Percentiles rank a stretch among this genome's conserved stretches.
Conservation (phyloP, 805 yeast species). For the Metschnikowia lochheadii region DNA sequence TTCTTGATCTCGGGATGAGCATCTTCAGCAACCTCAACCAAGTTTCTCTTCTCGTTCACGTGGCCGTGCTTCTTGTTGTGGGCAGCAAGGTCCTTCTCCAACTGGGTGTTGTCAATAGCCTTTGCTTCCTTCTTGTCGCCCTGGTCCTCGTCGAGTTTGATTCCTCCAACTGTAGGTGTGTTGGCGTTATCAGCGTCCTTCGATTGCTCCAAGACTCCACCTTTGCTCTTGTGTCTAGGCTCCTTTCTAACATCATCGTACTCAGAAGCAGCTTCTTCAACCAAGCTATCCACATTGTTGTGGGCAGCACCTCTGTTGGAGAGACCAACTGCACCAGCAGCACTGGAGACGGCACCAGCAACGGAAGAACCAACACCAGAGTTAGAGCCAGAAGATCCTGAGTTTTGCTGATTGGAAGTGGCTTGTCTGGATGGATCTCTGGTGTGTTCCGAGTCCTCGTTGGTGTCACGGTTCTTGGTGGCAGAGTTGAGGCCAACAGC, state of each 20-base stretch:
- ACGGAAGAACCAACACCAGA: constrained; percentile 12
- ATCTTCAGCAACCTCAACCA: constrained; percentile 28
- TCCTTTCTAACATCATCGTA: constrained; percentile 7
- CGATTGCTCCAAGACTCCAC: constrained; percentile 8
- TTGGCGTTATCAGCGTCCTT: neutral
- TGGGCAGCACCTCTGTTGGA: constrained; percentile 1
- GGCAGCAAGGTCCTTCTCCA: constrained; percentile 23
- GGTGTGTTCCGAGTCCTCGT: neutral
- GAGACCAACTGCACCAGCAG: constrained; percentile 19
- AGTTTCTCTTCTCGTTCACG: constrained; percentile 20
- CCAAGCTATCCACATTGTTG: constrained; percentile 18
- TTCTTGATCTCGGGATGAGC: constrained; percentile 16
- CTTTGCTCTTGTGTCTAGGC: constrained; percentile 10
- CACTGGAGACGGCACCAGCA: constrained; percentile 20
- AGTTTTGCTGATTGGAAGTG: neutral
- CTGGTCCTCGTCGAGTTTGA: constrained; percentile 2
- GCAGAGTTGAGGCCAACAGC: constrained; percentile 13
- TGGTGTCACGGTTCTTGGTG: neutral
- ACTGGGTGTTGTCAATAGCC: constrained; percentile 13
- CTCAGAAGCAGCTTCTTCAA: constrained; percentile 18
- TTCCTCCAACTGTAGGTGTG: constrained; percentile 2
- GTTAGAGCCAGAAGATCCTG: neutral
- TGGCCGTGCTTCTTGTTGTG: constrained; percentile 27
- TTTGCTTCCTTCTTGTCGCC: constrained; percentile 4
- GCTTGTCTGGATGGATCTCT: neutral